Percentiles rank a stretch among this genome's conserved stretches.
Evolutionary conservation across 805 yeast genomes (phyloP).

Genomic region (Starmerella apicola): DNA sequence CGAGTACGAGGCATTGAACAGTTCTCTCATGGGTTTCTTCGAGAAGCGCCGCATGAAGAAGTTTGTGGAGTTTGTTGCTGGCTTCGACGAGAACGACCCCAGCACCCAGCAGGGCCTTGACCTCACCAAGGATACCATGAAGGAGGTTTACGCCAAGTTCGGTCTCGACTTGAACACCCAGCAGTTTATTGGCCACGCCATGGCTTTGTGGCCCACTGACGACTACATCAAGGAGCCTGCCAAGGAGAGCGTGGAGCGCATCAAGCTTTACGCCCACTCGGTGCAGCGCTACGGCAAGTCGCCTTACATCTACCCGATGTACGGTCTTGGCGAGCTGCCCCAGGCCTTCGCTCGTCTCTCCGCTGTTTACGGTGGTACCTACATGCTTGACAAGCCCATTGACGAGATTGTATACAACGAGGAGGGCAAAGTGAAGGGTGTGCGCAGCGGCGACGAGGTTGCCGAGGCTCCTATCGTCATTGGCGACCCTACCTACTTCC

Average conservation of each 20-base stretch:
- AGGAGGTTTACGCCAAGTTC: conserved; percentile 74
- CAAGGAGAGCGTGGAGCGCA: conserved; percentile 78
- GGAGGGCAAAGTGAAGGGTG: conserved; percentile 68
- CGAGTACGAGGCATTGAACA: conserved; percentile 78
- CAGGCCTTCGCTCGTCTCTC: conserved; percentile 96
- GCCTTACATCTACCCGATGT: conserved; percentile 89
- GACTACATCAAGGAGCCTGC: conserved; percentile 81
- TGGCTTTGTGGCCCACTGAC: conserved; percentile 94
- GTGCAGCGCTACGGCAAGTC: conserved; percentile 93
- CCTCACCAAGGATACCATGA: conserved; percentile 80
- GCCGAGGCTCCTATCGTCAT: conserved; percentile 89
- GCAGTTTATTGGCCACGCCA: conserved; percentile 95
- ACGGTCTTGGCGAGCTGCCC: conserved; percentile 96
- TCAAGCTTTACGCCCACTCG: conserved; percentile 72
- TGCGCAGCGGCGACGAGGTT: conserved; percentile 77
- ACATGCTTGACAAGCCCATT: conserved; percentile 92
- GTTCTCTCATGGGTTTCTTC: conserved; percentile 89
- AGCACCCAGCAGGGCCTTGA: conserved; percentile 74
- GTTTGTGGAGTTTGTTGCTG: conserved; percentile 77
- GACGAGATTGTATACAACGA: conserved; percentile 72
- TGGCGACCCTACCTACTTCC: conserved; percentile 97
- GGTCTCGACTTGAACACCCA: conserved; percentile 88
- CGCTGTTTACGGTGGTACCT: conserved; percentile 97
- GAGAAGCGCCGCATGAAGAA: conserved; percentile 92
- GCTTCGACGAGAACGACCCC: conserved; percentile 63